Base-by-base conservation (phyloP, 805 yeast species). In the Saccharomycopsis lassenensis region DNA sequence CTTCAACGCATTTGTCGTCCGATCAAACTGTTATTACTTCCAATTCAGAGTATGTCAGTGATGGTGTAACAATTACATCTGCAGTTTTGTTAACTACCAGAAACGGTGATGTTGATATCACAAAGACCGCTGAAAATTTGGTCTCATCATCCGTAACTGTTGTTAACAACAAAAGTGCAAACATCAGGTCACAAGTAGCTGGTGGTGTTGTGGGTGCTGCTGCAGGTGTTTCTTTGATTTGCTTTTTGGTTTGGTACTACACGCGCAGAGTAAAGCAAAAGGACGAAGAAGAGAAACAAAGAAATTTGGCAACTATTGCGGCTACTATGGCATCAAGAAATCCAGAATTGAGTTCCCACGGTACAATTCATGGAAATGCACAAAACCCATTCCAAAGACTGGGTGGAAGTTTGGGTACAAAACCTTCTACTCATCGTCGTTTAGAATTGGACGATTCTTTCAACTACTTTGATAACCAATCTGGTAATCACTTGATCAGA, bases 181-280 rank as follows among this genome's bases (percentile, higher is more conserved):
- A 24, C 22, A 36, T 37, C 12, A 37, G 27, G 18, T 18, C 14
- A 10, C 40, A 40, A 24, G 43, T 40, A 12, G 46, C 44, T 3
- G 46, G 46, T 11, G 46, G 46, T 7, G 43, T 43, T 11, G 46
- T 43, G 20, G 46, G 46, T n/a, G 43, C 39, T 16, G 27, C 36
- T 20, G 41, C 46, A 5, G 46, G 46, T 19, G 29, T 43, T 14
- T 36, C 46, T 4, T 10, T 39, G 16, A 43, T 40, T 27, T 34
- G 41, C 12, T 37, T 37, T 12, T 25, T 43, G 4, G 43, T 43
- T 4, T 43, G 43, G 44, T 43, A 39, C 31, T 43, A 43, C 33
- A 40, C 43, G 4, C 24, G 41, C 19, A 36, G 43, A 20, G 44
- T 43, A 16, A 43, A 40, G 29, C 40, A 39, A 25, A 43, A 40